A percentile compares a stretch with the other conserved stretches of the same genome.
Conservation (phyloP, 805 yeast genomes). For the Barnettozyma wickerhamii region DNA sequence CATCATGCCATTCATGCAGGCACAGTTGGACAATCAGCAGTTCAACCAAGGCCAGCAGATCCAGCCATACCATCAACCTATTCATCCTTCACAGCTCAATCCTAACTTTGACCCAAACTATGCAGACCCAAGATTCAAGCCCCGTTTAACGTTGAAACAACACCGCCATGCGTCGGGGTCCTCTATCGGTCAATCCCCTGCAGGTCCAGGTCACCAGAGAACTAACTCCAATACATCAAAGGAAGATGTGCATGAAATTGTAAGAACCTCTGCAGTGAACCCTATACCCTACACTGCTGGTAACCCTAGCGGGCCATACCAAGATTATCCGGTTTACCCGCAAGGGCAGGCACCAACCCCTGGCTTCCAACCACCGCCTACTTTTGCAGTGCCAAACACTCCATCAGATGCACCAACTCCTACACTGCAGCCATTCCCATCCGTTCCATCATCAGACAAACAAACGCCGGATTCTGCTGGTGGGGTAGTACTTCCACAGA, state of each 20-base stretch:
- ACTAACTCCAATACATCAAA: conserved; percentile 1
- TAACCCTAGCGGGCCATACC: background rate
- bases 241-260: conserved; percentile 19
- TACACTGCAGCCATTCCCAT: background rate
- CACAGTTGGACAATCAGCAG: conserved; percentile 6
- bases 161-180: conserved; percentile 13
- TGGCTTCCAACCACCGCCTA: background rate
- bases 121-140: conserved; percentile 9
- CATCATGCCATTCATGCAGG: conserved; percentile 2
- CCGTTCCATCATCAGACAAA: background rate
- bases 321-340: conserved; percentile 12
- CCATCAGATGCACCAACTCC: conserved; percentile 5
- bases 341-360: background rate
- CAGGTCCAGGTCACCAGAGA: background rate
- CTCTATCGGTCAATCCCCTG: conserved; percentile 2
- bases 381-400: background rate
- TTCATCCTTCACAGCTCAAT: background rate
- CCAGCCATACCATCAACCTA: conserved; percentile 4
- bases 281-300: background rate
- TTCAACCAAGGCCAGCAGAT: conserved; percentile 8
- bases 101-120: conserved; percentile 1
- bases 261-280: conserved; percentile 14
- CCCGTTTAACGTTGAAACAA: conserved; percentile 20
- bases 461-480: background rate
- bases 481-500: background rate